Conservation (phyloP, 2,329 filamentous ascomycete species). For the Alternaria sp. region DNA sequence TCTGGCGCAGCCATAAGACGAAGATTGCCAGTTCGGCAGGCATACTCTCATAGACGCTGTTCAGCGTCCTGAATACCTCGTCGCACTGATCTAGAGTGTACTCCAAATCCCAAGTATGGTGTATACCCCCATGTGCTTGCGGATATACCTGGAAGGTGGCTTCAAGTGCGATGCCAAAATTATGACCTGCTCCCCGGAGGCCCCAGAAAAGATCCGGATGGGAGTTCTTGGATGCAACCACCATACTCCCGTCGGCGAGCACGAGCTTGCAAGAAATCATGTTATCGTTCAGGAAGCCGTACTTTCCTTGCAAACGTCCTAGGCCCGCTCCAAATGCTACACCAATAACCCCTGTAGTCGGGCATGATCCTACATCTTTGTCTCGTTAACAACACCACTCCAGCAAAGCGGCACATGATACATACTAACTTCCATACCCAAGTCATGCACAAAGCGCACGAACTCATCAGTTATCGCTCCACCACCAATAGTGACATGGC, state of each 20-base stretch:
- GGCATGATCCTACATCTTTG: conserved; percentile 10
- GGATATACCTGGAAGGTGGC: conserved; percentile 8
- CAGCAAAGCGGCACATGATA: background rate
- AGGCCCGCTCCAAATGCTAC: conserved; percentile 13
- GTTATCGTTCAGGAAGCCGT: conserved; percentile 14
- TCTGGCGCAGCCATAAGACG: conserved; percentile 9
- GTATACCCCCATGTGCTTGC: conserved; percentile 6
- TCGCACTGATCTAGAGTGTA: conserved; percentile 10
- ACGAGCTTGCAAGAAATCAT: conserved; percentile 12
- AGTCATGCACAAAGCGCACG: conserved; percentile 6
- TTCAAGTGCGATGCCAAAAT: conserved; percentile 12
- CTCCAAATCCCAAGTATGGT: conserved; percentile 14
- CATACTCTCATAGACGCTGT: conserved; percentile 9
- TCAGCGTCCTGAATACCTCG: conserved; percentile 8
- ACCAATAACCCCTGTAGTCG: conserved; percentile 14
- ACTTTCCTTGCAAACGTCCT: conserved; percentile 12
- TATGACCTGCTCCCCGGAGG: conserved; percentile 8
- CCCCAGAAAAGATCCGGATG: conserved; percentile 7
- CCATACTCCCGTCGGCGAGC: conserved; percentile 2
- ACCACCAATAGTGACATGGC: conserved; percentile 1
- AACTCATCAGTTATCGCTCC: conserved; percentile 13
- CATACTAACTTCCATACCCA: conserved; percentile 17
- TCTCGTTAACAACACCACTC: background rate
- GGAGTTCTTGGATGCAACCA: background rate
- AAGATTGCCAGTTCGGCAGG: conserved; percentile 11